A percentile compares a stretch with the other conserved stretches of the same genome.
Evolutionary conservation across 768 basidiomycete genomes (phyloP).

Genomic region (Lactarius hatsudake): DNA sequence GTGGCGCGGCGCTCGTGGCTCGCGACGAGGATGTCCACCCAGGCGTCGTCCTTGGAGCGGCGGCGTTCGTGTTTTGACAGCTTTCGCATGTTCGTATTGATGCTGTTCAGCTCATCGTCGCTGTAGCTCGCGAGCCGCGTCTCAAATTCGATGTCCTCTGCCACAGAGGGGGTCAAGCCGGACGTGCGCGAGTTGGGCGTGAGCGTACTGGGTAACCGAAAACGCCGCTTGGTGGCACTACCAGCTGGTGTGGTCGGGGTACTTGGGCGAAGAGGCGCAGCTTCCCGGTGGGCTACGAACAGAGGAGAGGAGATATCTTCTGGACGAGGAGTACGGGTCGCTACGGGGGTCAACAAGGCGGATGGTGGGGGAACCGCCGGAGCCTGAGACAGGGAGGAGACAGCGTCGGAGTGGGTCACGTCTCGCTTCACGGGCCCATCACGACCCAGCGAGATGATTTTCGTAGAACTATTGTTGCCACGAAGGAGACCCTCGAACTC

Average conservation of each 20-base stretch:
- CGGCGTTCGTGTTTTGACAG: constrained; percentile 42
- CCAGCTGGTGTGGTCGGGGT: constrained; percentile 35
- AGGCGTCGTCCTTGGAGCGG: constrained; percentile 65
- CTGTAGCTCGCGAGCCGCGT: constrained; percentile 68
- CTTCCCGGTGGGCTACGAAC: not conserved
- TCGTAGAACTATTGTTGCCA: constrained; percentile 45
- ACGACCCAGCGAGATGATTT: constrained; percentile 37
- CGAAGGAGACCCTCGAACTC: constrained; percentile 78
- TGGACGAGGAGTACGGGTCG: not conserved
- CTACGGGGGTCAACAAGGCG: not conserved
- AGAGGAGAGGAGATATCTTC: constrained; percentile 12
- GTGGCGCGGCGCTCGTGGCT: constrained; percentile 49
- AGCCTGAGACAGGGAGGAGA: not conserved
- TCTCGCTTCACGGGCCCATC: constrained; percentile 28
- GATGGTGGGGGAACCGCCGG: not conserved
- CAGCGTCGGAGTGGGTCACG: not conserved
- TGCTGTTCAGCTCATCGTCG: constrained; percentile 39
- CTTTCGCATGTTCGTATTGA: constrained; percentile 12
- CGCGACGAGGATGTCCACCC: constrained; percentile 84
- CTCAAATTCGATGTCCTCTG: constrained; percentile 80
- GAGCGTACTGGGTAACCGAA: constrained; percentile 55
- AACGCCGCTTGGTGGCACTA: constrained; percentile 46
- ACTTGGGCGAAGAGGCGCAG: constrained; percentile 13
- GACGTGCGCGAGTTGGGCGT: constrained; percentile 49
- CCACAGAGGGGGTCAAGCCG: constrained; percentile 65